Base-by-base conservation (phyloP, 345 rosid species). In the Gossypium anomalum region DNA sequence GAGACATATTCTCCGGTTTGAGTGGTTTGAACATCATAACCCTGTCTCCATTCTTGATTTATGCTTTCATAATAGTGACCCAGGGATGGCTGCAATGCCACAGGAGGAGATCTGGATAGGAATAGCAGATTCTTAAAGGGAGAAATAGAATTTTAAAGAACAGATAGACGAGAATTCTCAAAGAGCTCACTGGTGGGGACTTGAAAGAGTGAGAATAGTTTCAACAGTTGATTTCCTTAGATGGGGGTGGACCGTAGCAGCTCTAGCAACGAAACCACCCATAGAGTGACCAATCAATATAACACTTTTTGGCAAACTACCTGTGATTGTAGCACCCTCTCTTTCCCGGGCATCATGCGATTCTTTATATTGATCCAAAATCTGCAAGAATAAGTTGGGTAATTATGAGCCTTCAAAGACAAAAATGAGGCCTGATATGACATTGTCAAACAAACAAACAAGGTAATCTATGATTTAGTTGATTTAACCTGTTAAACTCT, bases 251-350 rank as follows among this genome's bases (percentile, higher is more conserved):
- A 91, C 79, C 2, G 88, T 83, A 74, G 97, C 98, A 77, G 99
- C 98, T 89, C 99, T 90, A 76, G 99, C 97, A 82, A 95, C 98
- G 85, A 95, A 93, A 71, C 99, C 99, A 80, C 99, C 99, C 94
- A 95, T 91, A 70, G 99, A 95, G 82, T 95, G 99, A 58, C 98
- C 99, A 81, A 95, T 92, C 87, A 95, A 85, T 79, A 95, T 91
- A 74, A 95, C 98, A 86, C 83, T 90, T 70, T 78, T 83, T 44
- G 99, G 99, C 85, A 89, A 77, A 67, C 71, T 87, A 76, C 86
- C 86, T 63, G 90, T 86, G 25, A 78, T 71, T 47, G 94, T 93
- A 55, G 91, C 90, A 69, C 97, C 91, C 79, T 93, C 97, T 74
- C 78, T 90, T 77, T 85, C 88, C 84, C 89, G 84, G 2, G 86